Evolutionary conservation across 257 asterid species (phyloP).

Genomic region (Paulownia fortunei): DNA sequence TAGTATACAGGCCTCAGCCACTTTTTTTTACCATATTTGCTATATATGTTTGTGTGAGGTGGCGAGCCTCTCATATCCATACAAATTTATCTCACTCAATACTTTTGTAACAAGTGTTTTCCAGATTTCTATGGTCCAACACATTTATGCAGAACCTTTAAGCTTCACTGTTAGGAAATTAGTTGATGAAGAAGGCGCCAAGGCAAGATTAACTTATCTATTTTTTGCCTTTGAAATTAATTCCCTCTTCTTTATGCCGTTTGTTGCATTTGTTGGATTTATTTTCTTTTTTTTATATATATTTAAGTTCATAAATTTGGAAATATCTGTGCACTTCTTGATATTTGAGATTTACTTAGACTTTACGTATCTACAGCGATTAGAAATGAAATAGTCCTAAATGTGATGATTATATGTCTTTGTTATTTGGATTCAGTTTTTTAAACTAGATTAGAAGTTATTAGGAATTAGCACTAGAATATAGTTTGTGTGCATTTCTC

Average conservation of each 20-base stretch:
- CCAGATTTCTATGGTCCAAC: slow-evolving; percentile 83
- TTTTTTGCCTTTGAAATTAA: not conserved
- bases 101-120: slow-evolving; percentile 28
- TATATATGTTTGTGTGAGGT: slow-evolving; percentile 28
- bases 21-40: not conserved
- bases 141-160: slow-evolving; percentile 59
- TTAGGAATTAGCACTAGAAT: slow-evolving; percentile 3
- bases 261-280: slow-evolving; percentile 14
- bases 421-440: not conserved
- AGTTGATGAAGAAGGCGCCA: slow-evolving; percentile 45
- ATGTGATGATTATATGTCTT: not conserved
- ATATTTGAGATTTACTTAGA: slow-evolving; percentile 8
- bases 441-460: slow-evolving; percentile 15
- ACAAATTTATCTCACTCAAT: slow-evolving; percentile 16
- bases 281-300: not conserved
- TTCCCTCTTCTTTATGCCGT: slow-evolving; percentile 1
- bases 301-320: slow-evolving; percentile 23
- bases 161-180: slow-evolving; percentile 47
- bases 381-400: slow-evolving; percentile 15
- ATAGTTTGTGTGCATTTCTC: not conserved
- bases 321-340: not conserved
- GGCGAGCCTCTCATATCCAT: slow-evolving; percentile 30
- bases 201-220: slow-evolving; percentile 49
- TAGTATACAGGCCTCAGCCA: slow-evolving; percentile 24
- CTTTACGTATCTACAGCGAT: not conserved